phyloP scores from a whole-genome alignment of 352 stramenopile species.

The Albugo candida region DNA sequence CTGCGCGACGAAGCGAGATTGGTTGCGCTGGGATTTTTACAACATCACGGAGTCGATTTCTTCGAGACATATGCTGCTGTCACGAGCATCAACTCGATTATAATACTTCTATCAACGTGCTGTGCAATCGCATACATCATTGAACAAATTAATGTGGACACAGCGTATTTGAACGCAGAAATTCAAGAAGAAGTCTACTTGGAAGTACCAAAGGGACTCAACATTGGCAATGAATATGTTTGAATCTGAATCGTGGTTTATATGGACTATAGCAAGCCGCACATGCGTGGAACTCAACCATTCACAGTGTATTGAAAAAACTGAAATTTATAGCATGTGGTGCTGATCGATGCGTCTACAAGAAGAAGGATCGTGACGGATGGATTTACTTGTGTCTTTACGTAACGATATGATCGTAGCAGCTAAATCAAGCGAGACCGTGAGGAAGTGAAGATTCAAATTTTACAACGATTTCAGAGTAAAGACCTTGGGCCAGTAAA shows the following conservation, averaged over 20 bases:
- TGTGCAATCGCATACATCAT: conserved; percentile 3
- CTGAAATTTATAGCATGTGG: neutral
- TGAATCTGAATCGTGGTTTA: neutral
- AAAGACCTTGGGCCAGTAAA: too few relatives aligned
- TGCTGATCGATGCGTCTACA: neutral
- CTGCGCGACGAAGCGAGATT: neutral
- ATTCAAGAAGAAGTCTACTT: conserved; percentile 4
- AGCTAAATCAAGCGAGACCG: too few relatives aligned
- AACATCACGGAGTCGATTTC: neutral
- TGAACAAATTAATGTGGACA: conserved; percentile 12
- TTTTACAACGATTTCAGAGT: too few relatives aligned
- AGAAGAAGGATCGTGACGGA: neutral
- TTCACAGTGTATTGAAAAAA: neutral
- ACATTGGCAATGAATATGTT: too few relatives aligned
- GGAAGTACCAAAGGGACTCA: too few relatives aligned
- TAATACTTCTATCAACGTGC: neutral
- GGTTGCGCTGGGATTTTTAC: neutral
- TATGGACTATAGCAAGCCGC: neutral
- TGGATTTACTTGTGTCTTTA: neutral
- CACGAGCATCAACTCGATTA: neutral
- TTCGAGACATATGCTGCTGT: neutral
- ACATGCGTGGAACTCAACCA: neutral
- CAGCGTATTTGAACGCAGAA: conserved; percentile 10
- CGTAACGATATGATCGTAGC: too few relatives aligned
- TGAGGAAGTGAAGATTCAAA: too few relatives aligned